Base-by-base conservation (phyloP, 768 basidiomycete genomes). In the Suillus occidentalis region DNA sequence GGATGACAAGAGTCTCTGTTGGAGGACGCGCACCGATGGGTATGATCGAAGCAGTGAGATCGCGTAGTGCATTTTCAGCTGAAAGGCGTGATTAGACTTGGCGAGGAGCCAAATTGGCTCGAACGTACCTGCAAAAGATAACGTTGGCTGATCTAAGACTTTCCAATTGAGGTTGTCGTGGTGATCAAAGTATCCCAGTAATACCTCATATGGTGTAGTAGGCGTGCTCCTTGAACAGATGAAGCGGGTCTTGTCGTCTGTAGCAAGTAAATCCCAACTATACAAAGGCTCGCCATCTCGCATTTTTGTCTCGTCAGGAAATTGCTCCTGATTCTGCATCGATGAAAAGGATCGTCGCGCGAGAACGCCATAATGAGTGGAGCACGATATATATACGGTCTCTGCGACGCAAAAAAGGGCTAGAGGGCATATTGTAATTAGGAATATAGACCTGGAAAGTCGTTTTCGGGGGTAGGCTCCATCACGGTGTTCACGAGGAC, bases 401-500 rank as follows among this genome's bases (percentile, higher is more conserved):
- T 16, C 60, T 43, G 9, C 72, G 58, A 6, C 64, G 58, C 20
- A 85, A 65, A 68, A 84, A 83, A 0, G 85, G 81, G 2, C 71
- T 72, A 1, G 76, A 47, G 0, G 81, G 73, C 20, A 90, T 75
- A 66, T 81, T 82, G 64, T 76, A 80, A 20, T 84, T 78, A 6
- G 84, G 79, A 67, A 67, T 86, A 91, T 1, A 92, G 74, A 0
- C 90, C 90, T 0, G 89, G 90, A 72, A 90, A 91, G 43, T 71
- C 71, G 3, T 66, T 43, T 4, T 69, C 68, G 9, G 60, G 2
- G 18, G 39, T 43, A 0, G 82, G 78, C 34, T 82, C 80, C 53
- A 77, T 73, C 3, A 85, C 79, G 3, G 76, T 69, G 10, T 81
- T 80, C 1, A 87, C 79, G 3, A 88, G 71, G 16, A 77, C 42